Conservation (phyloP, 345 rosid species). For the Nephelium lappaceum region DNA sequence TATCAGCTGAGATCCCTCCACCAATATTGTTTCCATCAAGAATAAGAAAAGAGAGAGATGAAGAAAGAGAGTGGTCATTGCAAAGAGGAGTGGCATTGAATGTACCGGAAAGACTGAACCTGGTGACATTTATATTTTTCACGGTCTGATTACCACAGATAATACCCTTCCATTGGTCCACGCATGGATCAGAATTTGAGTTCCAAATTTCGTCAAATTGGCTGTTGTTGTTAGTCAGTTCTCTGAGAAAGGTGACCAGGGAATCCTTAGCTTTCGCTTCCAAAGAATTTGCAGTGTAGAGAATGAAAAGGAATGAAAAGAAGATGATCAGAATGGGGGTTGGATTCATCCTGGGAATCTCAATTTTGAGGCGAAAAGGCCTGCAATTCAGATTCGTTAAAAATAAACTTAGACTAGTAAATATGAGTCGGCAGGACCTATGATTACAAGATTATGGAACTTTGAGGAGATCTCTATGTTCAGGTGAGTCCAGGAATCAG, state of each 20-base stretch:
- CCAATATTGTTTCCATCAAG: constrained; percentile 37
- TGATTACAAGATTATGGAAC: constrained; percentile 18
- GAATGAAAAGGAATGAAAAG: constrained; percentile 30
- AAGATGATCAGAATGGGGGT: constrained; percentile 24
- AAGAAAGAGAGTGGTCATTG: constrained; percentile 33
- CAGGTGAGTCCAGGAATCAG: constrained; percentile 18
- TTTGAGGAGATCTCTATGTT: constrained; percentile 40
- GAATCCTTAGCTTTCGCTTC: constrained; percentile 30
- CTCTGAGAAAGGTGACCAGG: constrained; percentile 32
- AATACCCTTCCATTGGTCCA: constrained; percentile 35
- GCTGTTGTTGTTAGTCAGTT: constrained; percentile 29
- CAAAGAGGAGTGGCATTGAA: constrained; percentile 50
- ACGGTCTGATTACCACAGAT: constrained; percentile 32
- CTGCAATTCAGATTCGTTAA: constrained; percentile 6
- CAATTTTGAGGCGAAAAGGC: constrained; percentile 18
- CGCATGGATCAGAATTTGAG: constrained; percentile 50
- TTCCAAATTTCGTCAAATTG: constrained; percentile 40
- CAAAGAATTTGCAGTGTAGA: constrained; percentile 25
- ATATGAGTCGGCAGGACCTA: constrained; percentile 12
- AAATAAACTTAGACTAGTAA: neutral
- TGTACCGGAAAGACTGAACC: constrained; percentile 40
- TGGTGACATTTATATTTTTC: constrained; percentile 25
- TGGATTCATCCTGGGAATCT: constrained; percentile 34
- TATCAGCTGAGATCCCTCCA: constrained; percentile 39
- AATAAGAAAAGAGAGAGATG: constrained; percentile 33